Evolutionary conservation across 805 yeast genomes (phyloP).

Genomic region (Cyberlindnera meyerae): DNA sequence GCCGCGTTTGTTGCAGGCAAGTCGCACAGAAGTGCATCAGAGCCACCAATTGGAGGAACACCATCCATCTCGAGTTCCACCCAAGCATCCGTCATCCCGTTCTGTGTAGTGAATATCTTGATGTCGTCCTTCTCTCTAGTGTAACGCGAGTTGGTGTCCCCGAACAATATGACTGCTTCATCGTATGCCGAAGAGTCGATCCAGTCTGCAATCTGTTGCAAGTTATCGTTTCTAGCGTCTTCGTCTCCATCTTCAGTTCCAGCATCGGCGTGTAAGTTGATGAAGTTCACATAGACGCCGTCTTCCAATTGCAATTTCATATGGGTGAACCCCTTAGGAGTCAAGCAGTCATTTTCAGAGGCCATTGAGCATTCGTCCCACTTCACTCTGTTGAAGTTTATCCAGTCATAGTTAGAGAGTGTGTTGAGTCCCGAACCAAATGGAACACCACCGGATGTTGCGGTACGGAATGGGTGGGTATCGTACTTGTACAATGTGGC

Average conservation of each 20-base stretch:
- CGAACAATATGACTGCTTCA: constrained; percentile 9
- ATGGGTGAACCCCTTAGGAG: constrained; percentile 12
- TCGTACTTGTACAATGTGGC: constrained; percentile 9
- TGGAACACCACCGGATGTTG: constrained; percentile 11
- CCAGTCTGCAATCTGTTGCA: constrained; percentile 11
- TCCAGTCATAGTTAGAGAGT: constrained; percentile 8
- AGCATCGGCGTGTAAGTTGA: constrained; percentile 12
- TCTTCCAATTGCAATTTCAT: constrained; percentile 5
- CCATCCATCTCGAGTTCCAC: constrained; percentile 4
- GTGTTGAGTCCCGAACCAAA: constrained; percentile 11
- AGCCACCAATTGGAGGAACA: constrained; percentile 6
- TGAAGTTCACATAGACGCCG: constrained; percentile 8
- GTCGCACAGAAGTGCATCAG: constrained; percentile 5
- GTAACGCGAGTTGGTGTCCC: constrained; percentile 11
- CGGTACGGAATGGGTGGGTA: constrained; percentile 8
- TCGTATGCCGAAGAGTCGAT: constrained; percentile 5
- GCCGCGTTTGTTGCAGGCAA: constrained; percentile 3
- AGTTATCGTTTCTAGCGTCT: constrained; percentile 5
- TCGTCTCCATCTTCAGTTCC: constrained; percentile 10
- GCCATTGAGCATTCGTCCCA: constrained; percentile 11
- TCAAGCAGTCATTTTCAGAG: constrained; percentile 9
- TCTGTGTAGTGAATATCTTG: constrained; percentile 2
- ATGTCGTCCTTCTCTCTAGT: constrained; percentile 8
- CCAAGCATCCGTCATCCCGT: constrained; percentile 10
- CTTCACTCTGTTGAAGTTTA: constrained; percentile 8